phyloP scores from a whole-genome alignment of 345 rosid genomes.

The Aquilaria yunnanensis region DNA sequence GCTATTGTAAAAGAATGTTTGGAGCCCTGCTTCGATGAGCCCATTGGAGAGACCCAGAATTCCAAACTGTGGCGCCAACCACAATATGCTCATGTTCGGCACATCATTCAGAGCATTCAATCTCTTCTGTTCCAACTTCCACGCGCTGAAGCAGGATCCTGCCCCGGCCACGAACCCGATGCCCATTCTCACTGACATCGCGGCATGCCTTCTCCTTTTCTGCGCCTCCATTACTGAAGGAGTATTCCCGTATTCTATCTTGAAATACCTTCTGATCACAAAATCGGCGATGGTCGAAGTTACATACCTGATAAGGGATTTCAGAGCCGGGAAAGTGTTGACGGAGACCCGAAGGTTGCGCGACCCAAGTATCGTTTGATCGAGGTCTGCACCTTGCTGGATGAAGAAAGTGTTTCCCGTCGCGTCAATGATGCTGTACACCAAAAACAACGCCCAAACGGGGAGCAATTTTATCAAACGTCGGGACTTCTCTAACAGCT shows the following conservation, averaged over 20 bases:
- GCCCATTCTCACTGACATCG: neutral
- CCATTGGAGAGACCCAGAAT: neutral
- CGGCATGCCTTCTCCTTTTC: neutral
- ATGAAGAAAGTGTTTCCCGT: neutral
- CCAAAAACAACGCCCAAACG: neutral
- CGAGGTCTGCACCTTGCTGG: neutral
- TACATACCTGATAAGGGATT: no score
- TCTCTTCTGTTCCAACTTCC: neutral
- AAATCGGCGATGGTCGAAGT: no score
- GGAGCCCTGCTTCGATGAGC: neutral
- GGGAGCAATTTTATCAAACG: neutral
- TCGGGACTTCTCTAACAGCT: no score
- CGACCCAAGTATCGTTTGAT: neutral
- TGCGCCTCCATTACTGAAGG: no score
- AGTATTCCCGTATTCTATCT: no score
- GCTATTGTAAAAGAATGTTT: neutral
- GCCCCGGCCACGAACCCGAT: neutral
- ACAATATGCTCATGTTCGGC: neutral
- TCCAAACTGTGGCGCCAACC: conserved; percentile 4
- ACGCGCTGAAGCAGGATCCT: neutral
- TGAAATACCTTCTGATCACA: no score
- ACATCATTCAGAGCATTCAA: neutral
- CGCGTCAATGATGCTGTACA: neutral
- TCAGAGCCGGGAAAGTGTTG: no score
- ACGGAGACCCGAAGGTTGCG: no score